Conservation (phyloP, 768 basidiomycete genomes). For the Boletellus emodensis region DNA sequence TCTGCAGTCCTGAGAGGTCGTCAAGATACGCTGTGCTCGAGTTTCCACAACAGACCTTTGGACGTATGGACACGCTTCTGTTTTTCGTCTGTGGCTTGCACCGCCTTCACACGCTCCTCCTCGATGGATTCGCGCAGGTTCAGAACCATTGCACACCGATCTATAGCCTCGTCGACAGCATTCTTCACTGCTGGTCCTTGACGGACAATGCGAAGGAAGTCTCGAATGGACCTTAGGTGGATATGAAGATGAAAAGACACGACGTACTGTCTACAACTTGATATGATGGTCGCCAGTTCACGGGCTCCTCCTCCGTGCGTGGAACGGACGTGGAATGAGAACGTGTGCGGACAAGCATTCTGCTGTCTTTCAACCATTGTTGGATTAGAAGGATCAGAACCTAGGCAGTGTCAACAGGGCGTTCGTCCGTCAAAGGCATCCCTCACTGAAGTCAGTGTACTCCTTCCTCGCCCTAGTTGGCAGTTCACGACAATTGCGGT, state of each 20-base stretch:
- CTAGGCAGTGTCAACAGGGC: constrained; percentile 32
- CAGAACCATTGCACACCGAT: constrained; percentile 76
- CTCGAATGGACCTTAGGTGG: constrained; percentile 35
- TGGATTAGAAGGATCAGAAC: constrained; percentile 80
- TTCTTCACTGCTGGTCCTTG: constrained; percentile 84
- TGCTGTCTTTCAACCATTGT: constrained; percentile 63
- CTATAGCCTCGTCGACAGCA: constrained; percentile 83
- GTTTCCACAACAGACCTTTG: constrained; percentile 47
- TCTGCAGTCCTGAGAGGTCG: constrained; percentile 56
- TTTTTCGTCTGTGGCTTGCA: constrained; percentile 69
- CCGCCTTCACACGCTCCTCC: constrained; percentile 69
- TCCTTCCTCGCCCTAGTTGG: constrained; percentile 89
- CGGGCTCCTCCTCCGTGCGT: constrained; percentile 27
- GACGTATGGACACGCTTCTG: constrained; percentile 64
- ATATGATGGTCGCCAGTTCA: constrained; percentile 59
- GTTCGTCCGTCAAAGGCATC: not conserved
- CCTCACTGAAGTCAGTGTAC: constrained; percentile 82
- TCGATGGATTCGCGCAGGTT: constrained; percentile 91
- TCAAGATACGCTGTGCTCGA: constrained; percentile 4
- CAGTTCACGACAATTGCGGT: constrained; percentile 93
- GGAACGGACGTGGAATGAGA: constrained; percentile 40
- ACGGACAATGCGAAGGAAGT: constrained; percentile 79
- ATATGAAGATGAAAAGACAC: not conserved
- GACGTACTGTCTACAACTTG: constrained; percentile 85
- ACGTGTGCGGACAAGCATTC: constrained; percentile 33